phyloP scores from a whole-genome alignment of 2,329 filamentous ascomycete species.

The Amauroascus verrucosus region DNA sequence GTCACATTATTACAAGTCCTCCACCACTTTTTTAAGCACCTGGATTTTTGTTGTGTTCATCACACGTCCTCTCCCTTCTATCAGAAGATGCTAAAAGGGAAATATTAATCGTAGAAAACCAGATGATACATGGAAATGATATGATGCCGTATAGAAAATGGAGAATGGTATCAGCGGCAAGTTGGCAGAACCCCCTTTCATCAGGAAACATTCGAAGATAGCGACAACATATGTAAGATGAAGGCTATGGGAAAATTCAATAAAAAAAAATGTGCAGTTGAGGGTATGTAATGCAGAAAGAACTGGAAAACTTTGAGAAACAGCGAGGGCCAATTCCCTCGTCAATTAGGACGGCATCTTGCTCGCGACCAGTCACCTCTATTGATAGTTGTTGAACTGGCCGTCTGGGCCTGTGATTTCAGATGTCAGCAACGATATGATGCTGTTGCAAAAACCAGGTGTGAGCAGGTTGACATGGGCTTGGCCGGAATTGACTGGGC shows the following conservation, averaged over 20 bases:
- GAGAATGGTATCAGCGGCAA: constrained; percentile 6
- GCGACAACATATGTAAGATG: constrained; percentile 7
- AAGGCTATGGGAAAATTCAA: constrained; percentile 7
- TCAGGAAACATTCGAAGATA: not conserved
- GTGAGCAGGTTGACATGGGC: constrained; percentile 11
- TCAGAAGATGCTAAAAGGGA: constrained; percentile 2
- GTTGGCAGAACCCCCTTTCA: not conserved
- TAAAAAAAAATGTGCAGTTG: constrained; percentile 1
- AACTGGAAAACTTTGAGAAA: not conserved
- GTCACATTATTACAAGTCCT: constrained; percentile 9
- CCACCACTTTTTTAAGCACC: constrained; percentile 1
- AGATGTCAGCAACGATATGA: constrained; percentile 21
- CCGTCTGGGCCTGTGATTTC: constrained; percentile 23
- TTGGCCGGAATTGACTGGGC: not conserved
- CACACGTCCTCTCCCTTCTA: constrained; percentile 6
- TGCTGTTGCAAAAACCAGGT: constrained; percentile 16
- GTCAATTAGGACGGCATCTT: not conserved
- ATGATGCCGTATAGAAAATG: constrained; percentile 2
- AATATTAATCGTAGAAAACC: constrained; percentile 2
- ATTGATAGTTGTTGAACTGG: constrained; percentile 24
- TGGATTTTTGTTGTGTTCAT: constrained; percentile 6
- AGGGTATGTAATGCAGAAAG: constrained; percentile 9
- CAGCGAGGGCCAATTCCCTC: not conserved
- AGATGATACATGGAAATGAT: constrained; percentile 5
- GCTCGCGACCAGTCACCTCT: constrained; percentile 10